Evolutionary conservation across 2,329 filamentous ascomycete species (phyloP).

Genomic region (Aspergillus sp.): DNA sequence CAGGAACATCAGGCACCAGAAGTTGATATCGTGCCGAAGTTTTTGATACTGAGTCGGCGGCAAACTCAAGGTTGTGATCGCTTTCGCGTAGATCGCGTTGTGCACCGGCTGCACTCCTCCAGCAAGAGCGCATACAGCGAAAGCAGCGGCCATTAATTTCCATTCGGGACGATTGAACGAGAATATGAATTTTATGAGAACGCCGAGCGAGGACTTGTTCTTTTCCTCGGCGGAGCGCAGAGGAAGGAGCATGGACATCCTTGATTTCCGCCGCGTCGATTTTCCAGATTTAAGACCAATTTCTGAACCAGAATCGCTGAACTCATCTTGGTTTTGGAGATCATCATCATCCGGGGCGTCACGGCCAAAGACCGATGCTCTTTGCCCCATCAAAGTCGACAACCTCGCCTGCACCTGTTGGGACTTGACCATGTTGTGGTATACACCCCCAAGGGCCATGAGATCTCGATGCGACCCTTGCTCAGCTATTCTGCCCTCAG

Average conservation of each 20-base stretch:
- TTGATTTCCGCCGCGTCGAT: neutral
- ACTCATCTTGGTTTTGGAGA: neutral
- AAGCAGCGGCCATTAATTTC: conserved; percentile 67
- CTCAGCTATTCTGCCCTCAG: conserved; percentile 74
- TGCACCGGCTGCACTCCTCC: conserved; percentile 74
- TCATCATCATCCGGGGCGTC: conserved; percentile 6
- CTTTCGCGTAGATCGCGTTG: conserved; percentile 81
- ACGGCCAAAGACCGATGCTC: conserved; percentile 14
- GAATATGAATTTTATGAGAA: conserved; percentile 71
- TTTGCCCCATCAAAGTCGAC: neutral
- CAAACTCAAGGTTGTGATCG: conserved; percentile 68
- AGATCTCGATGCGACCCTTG: conserved; percentile 79
- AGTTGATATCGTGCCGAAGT: conserved; percentile 68
- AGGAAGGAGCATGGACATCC: conserved; percentile 9
- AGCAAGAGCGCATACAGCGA: conserved; percentile 70
- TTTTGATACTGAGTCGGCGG: conserved; percentile 51
- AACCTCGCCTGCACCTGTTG: conserved; percentile 50
- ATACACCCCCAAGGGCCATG: conserved; percentile 65
- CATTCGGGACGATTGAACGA: conserved; percentile 74
- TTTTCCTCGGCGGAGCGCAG: conserved; percentile 35
- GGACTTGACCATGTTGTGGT: conserved; percentile 76
- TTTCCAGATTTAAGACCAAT: conserved; percentile 6
- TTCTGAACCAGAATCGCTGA: conserved; percentile 12
- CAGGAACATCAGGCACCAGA: conserved; percentile 83
- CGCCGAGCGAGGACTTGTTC: conserved; percentile 40